These are phyloP conservation scores for Cokeromyces recurvatus DNA, from an alignment of 371 early-diverging fungal species.

Conservation along the genomic window DNA sequence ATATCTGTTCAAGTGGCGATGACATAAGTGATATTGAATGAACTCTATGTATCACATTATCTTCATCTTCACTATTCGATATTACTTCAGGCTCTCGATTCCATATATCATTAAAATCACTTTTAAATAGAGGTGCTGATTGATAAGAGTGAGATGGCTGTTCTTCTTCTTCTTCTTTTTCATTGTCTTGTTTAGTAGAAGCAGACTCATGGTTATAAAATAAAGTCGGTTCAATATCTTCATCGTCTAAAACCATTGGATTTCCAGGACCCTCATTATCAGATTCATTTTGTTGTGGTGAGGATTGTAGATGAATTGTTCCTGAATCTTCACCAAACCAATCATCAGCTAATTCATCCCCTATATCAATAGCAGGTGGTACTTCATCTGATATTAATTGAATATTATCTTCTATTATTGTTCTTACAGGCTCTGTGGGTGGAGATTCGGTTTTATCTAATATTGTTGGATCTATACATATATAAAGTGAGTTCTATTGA, in stretches of 20 bases:
- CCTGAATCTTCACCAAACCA: constrained; percentile 43
- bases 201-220: constrained; percentile 10
- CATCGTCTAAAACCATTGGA: constrained; percentile 56
- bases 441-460: constrained; percentile 32
- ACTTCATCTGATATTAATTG: constrained; percentile 16
- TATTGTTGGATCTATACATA: background rate
- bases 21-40: too few relatives aligned
- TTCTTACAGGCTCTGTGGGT: constrained; percentile 38
- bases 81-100: constrained; percentile 1
- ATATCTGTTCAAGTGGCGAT: background rate
- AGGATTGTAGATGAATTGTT: background rate
- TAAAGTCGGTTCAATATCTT: constrained; percentile 46
- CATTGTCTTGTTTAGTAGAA: background rate
- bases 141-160: constrained; percentile 3
- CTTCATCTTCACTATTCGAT: constrained; percentile 30
- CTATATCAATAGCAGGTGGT: constrained; percentile 45
- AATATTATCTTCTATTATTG: constrained; percentile 22
- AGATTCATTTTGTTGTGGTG: constrained; percentile 15
- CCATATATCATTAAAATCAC: constrained; percentile 23
- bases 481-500: background rate
- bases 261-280: constrained; percentile 40
- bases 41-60: constrained; percentile 3
- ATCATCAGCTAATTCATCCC: constrained; percentile 43
- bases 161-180: constrained; percentile 5
- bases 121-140: constrained; percentile 13